Conservation (phyloP, 2,329 filamentous ascomycete genomes). For the Colletotrichum shisoi region DNA sequence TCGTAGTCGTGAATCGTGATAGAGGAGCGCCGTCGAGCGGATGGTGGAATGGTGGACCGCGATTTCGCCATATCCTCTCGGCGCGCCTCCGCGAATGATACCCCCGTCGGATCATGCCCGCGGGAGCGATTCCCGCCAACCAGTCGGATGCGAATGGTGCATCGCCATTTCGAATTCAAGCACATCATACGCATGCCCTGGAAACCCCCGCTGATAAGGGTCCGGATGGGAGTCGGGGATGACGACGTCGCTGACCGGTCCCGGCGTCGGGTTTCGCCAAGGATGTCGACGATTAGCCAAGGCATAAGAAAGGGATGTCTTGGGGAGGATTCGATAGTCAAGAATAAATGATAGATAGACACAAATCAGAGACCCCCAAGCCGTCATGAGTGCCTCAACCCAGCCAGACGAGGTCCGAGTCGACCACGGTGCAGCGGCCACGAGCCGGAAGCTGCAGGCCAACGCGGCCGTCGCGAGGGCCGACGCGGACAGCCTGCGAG, state of each 20-base stretch:
- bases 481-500: constrained; percentile 17
- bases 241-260: neutral
- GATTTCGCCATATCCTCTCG: constrained; percentile 29
- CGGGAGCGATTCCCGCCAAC: neutral
- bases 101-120: neutral
- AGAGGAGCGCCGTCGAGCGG: neutral
- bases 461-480: constrained; percentile 6
- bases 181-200: constrained; percentile 14
- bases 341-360: neutral
- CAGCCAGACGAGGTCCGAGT: constrained; percentile 9
- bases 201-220: constrained; percentile 21
- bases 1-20: neutral
- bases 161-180: constrained; percentile 16
- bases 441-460: constrained; percentile 26
- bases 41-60: constrained; percentile 32
- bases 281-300: too few species aligned
- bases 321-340: neutral
- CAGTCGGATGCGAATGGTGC: too few species aligned
- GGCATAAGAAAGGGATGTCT: constrained; percentile 7
- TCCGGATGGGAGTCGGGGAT: neutral
- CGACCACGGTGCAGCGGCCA: constrained; percentile 15
- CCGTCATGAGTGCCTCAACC: neutral
- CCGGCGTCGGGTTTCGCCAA: neutral
- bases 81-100: constrained; percentile 14
- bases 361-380: neutral